A percentile compares a stretch with the other conserved stretches of the same genome.
These are phyloP conservation scores for Boeremia lycopersici DNA, from an alignment of 2,329 filamentous ascomycete genomes.

Conservation along the genomic window DNA sequence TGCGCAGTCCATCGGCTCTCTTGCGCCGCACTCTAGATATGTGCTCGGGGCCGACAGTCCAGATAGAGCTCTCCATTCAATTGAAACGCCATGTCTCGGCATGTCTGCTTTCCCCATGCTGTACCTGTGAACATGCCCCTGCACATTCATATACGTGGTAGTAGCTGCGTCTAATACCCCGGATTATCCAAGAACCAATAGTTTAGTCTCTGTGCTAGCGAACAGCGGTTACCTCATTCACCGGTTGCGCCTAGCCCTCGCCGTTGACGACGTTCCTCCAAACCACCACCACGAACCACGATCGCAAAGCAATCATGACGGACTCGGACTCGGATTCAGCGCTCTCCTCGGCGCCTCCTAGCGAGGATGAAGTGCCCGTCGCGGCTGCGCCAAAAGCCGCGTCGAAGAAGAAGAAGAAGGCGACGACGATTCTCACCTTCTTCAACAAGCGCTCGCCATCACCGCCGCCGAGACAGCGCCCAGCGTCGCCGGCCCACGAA, in stretches of 20 bases:
- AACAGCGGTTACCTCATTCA: conserved; percentile 45
- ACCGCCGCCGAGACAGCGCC: conserved; percentile 71
- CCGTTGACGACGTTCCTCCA: conserved; percentile 20
- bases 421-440: conserved; percentile 45
- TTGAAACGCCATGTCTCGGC: background rate
- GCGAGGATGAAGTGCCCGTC: conserved; percentile 60
- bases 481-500: conserved; percentile 88
- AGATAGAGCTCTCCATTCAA: background rate
- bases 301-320: conserved; percentile 51
- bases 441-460: conserved; percentile 50
- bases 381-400: conserved; percentile 33
- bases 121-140: background rate
- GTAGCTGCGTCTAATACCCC: conserved; percentile 7
- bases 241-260: conserved; percentile 34
- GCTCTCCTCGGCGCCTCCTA: conserved; percentile 64
- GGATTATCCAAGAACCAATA: conserved; percentile 20
- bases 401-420: conserved; percentile 42
- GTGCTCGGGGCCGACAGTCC: background rate
- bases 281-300: conserved; percentile 29
- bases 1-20: background rate
- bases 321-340: conserved; percentile 63
- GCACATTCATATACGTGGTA: background rate
- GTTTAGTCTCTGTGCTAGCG: conserved; percentile 34
- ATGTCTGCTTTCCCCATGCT: background rate
- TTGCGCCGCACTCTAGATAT: background rate